These are phyloP conservation scores for Amanita exitialis DNA, from an alignment of 768 basidiomycete genomes.

Conservation along the genomic window DNA sequence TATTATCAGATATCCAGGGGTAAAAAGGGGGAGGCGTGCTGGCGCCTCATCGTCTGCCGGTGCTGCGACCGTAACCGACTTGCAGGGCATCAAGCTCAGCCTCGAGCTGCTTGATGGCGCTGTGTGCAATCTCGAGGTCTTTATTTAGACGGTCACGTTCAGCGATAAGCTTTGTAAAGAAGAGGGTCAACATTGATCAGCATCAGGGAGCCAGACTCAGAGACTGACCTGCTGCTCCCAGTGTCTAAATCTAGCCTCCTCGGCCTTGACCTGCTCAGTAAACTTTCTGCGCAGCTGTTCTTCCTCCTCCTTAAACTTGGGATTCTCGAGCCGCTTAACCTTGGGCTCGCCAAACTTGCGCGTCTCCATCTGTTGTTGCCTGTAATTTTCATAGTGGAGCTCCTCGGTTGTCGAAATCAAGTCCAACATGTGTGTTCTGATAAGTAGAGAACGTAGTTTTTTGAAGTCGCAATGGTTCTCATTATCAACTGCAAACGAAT, in stretches of 20 bases:
- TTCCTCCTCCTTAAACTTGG: constrained; percentile 99
- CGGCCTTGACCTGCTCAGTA: constrained; percentile 99
- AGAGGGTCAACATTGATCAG: constrained; percentile 8
- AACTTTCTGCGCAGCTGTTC: constrained; percentile 94
- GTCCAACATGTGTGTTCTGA: constrained; percentile 98
- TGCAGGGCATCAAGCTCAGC: constrained; percentile 85
- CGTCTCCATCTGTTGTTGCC: constrained; percentile 99
- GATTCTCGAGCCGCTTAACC: constrained; percentile 97
- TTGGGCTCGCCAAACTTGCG: constrained; percentile 98
- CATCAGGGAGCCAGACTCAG: constrained; percentile 1
- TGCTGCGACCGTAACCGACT: constrained; percentile 74
- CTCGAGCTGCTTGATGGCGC: constrained; percentile 86
- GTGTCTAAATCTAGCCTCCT: constrained; percentile 95
- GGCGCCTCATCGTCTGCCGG: constrained; percentile 43
- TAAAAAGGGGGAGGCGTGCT: neutral
- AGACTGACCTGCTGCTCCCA: constrained; percentile 94
- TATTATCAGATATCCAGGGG: neutral
- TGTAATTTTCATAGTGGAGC: constrained; percentile 94
- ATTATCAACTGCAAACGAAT: constrained; percentile 69
- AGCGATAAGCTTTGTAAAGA: constrained; percentile 73
- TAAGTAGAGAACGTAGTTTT: constrained; percentile 89
- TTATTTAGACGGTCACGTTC: constrained; percentile 99
- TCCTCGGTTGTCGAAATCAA: constrained; percentile 95
- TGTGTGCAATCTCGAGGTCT: constrained; percentile 89
- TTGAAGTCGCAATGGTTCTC: constrained; percentile 99